Percentiles rank a stretch among this genome's conserved stretches.
These are phyloP conservation scores for Cruciata laevipes DNA, from an alignment of 257 asterid genomes.

Conservation along the genomic window DNA sequence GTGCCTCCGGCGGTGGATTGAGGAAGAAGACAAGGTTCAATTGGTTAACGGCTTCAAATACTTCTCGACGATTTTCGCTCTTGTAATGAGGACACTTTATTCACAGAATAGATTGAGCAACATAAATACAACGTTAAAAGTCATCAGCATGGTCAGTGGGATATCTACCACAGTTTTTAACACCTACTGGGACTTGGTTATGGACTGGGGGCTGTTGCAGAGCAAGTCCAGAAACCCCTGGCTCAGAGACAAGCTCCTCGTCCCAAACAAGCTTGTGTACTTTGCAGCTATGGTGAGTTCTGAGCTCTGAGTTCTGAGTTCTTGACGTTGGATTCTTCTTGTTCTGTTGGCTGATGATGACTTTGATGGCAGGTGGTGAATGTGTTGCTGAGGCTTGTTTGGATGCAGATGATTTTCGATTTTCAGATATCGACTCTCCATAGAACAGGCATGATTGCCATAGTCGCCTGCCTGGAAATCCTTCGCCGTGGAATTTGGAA, in stretches of 20 bases:
- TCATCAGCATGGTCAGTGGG: conserved; percentile 51
- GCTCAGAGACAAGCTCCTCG: conserved; percentile 78
- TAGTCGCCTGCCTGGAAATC: conserved; percentile 72
- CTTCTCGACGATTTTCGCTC: conserved; percentile 58
- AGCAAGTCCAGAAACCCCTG: conserved; percentile 53
- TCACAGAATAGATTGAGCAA: conserved; percentile 14
- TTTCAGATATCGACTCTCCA: conserved; percentile 44
- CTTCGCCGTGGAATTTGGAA: conserved; percentile 88
- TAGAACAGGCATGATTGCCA: conserved; percentile 38
- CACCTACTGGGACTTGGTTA: conserved; percentile 81
- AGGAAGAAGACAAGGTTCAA: conserved; percentile 43
- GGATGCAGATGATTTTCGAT: conserved; percentile 87
- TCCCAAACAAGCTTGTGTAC: conserved; percentile 56
- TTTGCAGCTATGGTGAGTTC: conserved; percentile 65
- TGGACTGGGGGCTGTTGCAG: conserved; percentile 66
- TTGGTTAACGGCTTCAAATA: conserved; percentile 53
- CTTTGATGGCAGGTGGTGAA: conserved; percentile 47
- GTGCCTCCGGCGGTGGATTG: conserved; percentile 62
- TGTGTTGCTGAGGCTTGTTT: conserved; percentile 62
- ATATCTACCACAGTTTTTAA: conserved; percentile 50
- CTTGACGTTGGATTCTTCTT: background rate
- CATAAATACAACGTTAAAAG: background rate
- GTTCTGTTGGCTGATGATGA: background rate
- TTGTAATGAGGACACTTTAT: conserved; percentile 52
- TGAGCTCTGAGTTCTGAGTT: conserved; percentile 24